phyloP scores from a whole-genome alignment of 331 rosid genomes.

The Malus hybrid region DNA sequence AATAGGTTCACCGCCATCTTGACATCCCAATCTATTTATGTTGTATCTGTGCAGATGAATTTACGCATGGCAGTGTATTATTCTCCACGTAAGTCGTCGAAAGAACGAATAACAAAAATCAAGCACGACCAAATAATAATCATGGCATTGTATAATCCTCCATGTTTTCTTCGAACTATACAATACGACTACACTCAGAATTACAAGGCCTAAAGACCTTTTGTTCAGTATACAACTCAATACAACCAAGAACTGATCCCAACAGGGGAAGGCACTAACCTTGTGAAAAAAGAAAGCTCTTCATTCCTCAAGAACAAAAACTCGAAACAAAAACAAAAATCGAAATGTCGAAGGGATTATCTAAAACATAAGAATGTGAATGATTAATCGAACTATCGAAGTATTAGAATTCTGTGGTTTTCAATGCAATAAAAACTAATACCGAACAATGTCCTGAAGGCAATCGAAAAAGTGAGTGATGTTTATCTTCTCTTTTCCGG shows the following conservation, averaged over 20 bases:
- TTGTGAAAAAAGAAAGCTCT: neutral
- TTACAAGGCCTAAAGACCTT: too few species aligned
- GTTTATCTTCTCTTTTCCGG: constrained; percentile 70
- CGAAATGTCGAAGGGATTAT: neutral
- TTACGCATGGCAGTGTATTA: too few species aligned
- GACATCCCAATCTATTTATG: too few species aligned
- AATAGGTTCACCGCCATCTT: neutral
- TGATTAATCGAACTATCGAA: neutral
- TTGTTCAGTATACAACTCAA: neutral
- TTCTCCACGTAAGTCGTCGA: too few species aligned
- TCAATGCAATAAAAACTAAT: constrained; percentile 18
- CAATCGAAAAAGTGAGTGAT: constrained; percentile 64
- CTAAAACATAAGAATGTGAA: neutral
- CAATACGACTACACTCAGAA: neutral
- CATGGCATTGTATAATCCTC: neutral
- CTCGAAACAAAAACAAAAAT: neutral
- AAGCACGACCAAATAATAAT: neutral
- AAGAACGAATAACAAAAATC: neutral
- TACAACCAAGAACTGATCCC: neutral
- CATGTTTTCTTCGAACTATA: neutral
- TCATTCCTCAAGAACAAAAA: neutral
- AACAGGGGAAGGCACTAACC: neutral
- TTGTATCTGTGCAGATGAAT: too few species aligned
- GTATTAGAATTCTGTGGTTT: neutral
- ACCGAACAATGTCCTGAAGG: constrained; percentile 65